Percentiles rank a stretch among this genome's conserved stretches.
Evolutionary conservation across 345 rosid genomes (phyloP).

Genomic region (Laguncularia racemosa): DNA sequence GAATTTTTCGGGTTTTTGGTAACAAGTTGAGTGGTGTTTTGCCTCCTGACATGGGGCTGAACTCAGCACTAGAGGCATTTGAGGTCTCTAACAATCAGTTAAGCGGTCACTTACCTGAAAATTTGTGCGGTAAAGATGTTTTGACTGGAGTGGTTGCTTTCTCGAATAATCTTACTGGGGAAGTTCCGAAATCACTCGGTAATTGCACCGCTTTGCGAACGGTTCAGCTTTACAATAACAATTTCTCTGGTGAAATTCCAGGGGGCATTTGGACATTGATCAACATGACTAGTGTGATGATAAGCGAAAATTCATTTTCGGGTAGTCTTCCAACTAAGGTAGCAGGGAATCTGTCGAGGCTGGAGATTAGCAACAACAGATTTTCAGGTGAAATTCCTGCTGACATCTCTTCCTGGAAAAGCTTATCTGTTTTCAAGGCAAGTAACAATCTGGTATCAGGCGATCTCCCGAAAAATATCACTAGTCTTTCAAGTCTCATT

Average conservation of each 20-base stretch:
- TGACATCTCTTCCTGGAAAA: constrained; percentile 42
- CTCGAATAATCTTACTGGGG: constrained; percentile 57
- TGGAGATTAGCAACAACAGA: constrained; percentile 59
- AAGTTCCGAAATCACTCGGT: constrained; percentile 58
- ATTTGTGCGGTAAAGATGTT: constrained; percentile 57
- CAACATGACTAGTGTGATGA: constrained; percentile 39
- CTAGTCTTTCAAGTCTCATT: constrained; percentile 38
- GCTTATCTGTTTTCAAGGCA: constrained; percentile 44
- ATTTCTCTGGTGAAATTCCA: constrained; percentile 77
- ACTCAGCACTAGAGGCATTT: constrained; percentile 52
- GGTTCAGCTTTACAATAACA: constrained; percentile 59
- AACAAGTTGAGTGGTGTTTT: constrained; percentile 59
- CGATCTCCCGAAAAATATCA: constrained; percentile 44
- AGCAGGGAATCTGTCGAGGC: constrained; percentile 59
- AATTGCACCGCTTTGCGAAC: constrained; percentile 43
- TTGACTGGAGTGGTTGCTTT: constrained; percentile 54
- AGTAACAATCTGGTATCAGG: constrained; percentile 70
- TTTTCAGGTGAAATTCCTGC: constrained; percentile 72
- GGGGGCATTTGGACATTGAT: constrained; percentile 48
- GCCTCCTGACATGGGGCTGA: constrained; percentile 60
- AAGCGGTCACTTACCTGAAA: constrained; percentile 58
- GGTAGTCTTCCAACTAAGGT: constrained; percentile 53
- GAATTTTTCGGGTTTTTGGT: constrained; percentile 26
- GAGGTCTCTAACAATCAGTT: constrained; percentile 57
- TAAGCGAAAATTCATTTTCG: constrained; percentile 59